Conservation (phyloP, 164 flowering plant genomes). For the Berberis thunbergii region DNA sequence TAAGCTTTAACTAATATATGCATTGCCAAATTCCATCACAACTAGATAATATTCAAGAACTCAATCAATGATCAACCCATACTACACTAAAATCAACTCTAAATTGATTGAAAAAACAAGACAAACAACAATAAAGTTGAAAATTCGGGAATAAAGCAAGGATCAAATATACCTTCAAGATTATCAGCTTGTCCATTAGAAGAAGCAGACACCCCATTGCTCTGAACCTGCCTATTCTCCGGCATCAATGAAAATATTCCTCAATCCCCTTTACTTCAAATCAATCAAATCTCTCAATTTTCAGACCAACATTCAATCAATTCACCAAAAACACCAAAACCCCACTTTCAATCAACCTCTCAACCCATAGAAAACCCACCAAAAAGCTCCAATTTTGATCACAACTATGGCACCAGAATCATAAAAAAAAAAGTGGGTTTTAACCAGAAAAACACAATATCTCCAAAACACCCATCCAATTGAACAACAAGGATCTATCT, state of each 20-base stretch:
- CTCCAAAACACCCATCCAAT: not conserved
- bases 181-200: constrained; percentile 11
- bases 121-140: not conserved
- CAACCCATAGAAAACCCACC: not conserved
- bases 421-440: not conserved
- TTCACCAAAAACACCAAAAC: not conserved
- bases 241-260: constrained; percentile 10
- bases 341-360: constrained; percentile 5
- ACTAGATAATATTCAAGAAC: too few species aligned
- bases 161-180: constrained; percentile 12
- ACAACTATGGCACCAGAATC: not conserved
- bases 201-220: constrained; percentile 7
- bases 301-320: constrained; percentile 4
- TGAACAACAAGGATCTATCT: not conserved
- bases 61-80: too few species aligned
- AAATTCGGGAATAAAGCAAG: not conserved
- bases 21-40: too few species aligned
- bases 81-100: not conserved
- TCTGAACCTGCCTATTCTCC: constrained; percentile 15
- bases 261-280: not conserved
- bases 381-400: not conserved
- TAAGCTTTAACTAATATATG: too few species aligned
- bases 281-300: not conserved
- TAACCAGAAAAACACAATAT: not conserved
- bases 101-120: not conserved